phyloP scores from a whole-genome alignment of 306 rosid genomes.

The Hippophae tibetana region DNA sequence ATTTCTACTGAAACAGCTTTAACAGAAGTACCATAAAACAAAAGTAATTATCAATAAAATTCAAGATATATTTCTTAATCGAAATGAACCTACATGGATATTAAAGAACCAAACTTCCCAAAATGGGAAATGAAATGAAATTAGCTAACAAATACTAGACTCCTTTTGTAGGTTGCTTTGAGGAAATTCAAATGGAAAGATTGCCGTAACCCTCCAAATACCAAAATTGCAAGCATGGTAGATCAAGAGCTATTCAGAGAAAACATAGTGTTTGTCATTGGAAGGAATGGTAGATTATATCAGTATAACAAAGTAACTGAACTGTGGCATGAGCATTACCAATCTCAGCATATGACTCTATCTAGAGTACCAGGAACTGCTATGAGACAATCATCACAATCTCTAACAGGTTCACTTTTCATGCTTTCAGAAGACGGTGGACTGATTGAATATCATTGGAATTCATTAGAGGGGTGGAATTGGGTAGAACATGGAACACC shows the following conservation, averaged over 20 bases:
- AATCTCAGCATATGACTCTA: slow-evolving; percentile 74
- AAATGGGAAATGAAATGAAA: too few species aligned
- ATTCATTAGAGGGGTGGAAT: slow-evolving; percentile 62
- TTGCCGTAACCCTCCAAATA: slow-evolving; percentile 57
- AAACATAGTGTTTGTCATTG: slow-evolving; percentile 62
- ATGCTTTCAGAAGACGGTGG: slow-evolving; percentile 79
- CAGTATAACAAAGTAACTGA: slow-evolving; percentile 85
- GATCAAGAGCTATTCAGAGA: slow-evolving; percentile 82
- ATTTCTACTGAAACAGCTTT: too few species aligned
- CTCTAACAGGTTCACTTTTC: slow-evolving; percentile 75
- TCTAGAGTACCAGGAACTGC: slow-evolving; percentile 70
- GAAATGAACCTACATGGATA: too few species aligned
- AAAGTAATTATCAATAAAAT: too few species aligned
- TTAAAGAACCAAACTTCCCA: too few species aligned
- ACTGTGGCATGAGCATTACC: slow-evolving; percentile 88
- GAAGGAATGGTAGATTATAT: slow-evolving; percentile 70
- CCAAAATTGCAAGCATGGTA: slow-evolving; percentile 51
- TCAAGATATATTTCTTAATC: too few species aligned
- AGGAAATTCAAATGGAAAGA: slow-evolving; percentile 90
- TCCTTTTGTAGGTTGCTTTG: slow-evolving; percentile 55
- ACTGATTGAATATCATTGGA: slow-evolving; percentile 83
- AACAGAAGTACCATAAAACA: too few species aligned
- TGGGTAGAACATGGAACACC: slow-evolving; percentile 98
- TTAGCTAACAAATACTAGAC: neutral
- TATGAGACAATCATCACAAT: slow-evolving; percentile 42